Conservation (phyloP, 208 protist genomes). For the Leishmania mexicana region DNA sequence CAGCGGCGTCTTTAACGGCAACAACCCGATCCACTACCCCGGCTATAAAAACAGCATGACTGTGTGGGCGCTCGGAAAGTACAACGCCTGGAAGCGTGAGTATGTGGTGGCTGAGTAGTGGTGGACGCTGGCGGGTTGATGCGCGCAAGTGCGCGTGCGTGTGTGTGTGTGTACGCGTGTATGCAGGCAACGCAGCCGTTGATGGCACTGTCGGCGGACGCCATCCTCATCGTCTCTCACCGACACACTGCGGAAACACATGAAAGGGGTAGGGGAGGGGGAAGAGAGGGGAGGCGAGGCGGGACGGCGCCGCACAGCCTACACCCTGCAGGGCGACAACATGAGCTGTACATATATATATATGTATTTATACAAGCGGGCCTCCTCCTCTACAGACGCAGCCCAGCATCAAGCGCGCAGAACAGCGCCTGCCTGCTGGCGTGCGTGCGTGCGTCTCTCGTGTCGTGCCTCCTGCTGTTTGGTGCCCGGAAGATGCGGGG, state of each 20-base stretch:
- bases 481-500: background rate
- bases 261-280: background rate
- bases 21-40: constrained; percentile 97
- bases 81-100: constrained; percentile 70
- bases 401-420: background rate
- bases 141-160: background rate
- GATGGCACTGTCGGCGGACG: background rate
- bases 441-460: background rate
- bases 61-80: constrained; percentile 96
- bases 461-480: background rate
- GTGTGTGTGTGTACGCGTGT: background rate
- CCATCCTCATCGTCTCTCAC: background rate
- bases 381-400: background rate
- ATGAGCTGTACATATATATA: constrained; percentile 7
- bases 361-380: constrained; percentile 16
- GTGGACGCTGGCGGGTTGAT: background rate
- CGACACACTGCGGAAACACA: background rate
- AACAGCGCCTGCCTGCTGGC: background rate
- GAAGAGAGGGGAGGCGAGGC: no score
- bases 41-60: constrained; percentile 97
- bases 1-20: constrained; percentile 98
- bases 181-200: background rate
- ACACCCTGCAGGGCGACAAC: background rate
- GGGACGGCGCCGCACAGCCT: background rate
- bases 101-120: constrained; percentile 32